phyloP scores from a whole-genome alignment of 768 basidiomycete species.

The Pilatotrama ljubarskyi region DNA sequence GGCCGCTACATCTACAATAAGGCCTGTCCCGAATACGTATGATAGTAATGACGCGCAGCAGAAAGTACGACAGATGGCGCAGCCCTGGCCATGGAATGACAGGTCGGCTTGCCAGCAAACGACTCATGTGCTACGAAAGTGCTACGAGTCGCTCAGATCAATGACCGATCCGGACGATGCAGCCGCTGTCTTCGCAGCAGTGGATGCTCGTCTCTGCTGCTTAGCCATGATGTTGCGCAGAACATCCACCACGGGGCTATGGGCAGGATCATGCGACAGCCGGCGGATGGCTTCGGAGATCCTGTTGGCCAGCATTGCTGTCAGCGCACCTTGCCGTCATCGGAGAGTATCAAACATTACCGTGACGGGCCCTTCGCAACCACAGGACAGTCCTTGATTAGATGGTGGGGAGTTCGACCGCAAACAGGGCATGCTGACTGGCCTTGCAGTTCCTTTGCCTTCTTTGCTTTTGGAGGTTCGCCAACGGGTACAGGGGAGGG shows the following conservation, averaged over 20 bases:
- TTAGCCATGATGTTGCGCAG: constrained; percentile 42
- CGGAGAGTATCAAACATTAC: constrained; percentile 34
- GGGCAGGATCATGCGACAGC: constrained; percentile 42
- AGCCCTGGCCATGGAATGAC: neutral
- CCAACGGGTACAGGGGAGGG: constrained; percentile 20
- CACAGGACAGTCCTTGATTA: constrained; percentile 56
- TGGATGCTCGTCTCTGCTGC: constrained; percentile 32
- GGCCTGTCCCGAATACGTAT: too few relatives aligned
- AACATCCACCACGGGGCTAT: constrained; percentile 35
- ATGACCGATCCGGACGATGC: constrained; percentile 2
- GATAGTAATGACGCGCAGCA: too few relatives aligned
- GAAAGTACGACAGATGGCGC: constrained; percentile 1
- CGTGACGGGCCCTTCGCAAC: constrained; percentile 53
- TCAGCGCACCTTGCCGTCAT: neutral
- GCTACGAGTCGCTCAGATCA: constrained; percentile 10
- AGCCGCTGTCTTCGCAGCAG: neutral
- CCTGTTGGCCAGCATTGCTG: neutral
- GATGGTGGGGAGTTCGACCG: constrained; percentile 41
- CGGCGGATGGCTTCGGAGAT: constrained; percentile 44
- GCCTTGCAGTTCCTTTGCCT: constrained; percentile 32
- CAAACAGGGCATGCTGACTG: constrained; percentile 51
- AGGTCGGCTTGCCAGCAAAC: neutral
- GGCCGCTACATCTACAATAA: too few relatives aligned
- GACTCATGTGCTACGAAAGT: neutral
- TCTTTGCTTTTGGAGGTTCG: constrained; percentile 36